These are phyloP conservation scores for Penicillium hordei DNA, from an alignment of 2,329 filamentous ascomycete genomes.

Conservation along the genomic window DNA sequence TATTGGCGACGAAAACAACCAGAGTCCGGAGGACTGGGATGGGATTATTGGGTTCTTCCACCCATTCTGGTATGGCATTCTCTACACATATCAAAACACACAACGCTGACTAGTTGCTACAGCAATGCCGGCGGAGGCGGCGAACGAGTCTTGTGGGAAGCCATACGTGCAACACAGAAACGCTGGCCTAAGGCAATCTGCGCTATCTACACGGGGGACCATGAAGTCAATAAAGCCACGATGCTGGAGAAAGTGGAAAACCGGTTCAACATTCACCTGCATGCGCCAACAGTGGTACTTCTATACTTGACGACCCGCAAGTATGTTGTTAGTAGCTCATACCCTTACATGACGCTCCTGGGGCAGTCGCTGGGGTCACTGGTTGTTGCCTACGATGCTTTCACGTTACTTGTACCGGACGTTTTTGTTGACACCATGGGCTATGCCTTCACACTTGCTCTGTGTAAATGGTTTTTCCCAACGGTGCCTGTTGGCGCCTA, in stretches of 20 bases:
- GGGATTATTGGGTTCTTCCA: slow-evolving; percentile 96
- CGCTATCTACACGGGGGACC: slow-evolving; percentile 92
- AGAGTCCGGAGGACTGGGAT: slow-evolving; percentile 62
- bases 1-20: slow-evolving; percentile 32
- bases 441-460: slow-evolving; percentile 84
- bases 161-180: slow-evolving; percentile 84
- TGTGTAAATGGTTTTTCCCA: slow-evolving; percentile 79
- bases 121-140: slow-evolving; percentile 96
- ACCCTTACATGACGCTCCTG: slow-evolving; percentile 87
- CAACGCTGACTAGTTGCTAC: slow-evolving; percentile 17
- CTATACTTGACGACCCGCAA: slow-evolving; percentile 86
- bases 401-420: slow-evolving; percentile 87
- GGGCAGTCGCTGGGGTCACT: slow-evolving; percentile 92
- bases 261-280: slow-evolving; percentile 88
- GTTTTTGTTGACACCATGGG: slow-evolving; percentile 98
- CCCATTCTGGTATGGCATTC: slow-evolving; percentile 77
- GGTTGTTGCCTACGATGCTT: slow-evolving; percentile 85
- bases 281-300: slow-evolving; percentile 79
- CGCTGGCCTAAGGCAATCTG: slow-evolving; percentile 87
- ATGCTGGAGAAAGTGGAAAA: slow-evolving; percentile 78
- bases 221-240: slow-evolving; percentile 75
- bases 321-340: slow-evolving; percentile 82
- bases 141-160: slow-evolving; percentile 94
- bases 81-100: slow-evolving; percentile 1
- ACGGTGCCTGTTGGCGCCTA: slow-evolving; percentile 83